Conservation (phyloP, 1,139 yeast genomes). For the Yamadazyma siamensis region DNA sequence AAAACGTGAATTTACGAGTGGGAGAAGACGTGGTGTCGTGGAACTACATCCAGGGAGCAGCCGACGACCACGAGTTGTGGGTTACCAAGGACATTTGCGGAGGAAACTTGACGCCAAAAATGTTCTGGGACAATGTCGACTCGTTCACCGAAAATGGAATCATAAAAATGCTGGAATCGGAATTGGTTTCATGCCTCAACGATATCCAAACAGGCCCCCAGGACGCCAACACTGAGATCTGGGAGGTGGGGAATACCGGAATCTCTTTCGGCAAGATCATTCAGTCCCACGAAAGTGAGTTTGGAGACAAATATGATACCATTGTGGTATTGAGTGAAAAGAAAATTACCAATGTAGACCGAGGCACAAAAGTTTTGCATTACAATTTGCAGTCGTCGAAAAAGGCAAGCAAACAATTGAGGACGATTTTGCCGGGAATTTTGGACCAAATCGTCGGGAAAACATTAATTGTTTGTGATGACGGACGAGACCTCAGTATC, state of each 20-base stretch:
- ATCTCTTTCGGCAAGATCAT: slow-evolving; percentile 28
- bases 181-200: slow-evolving; percentile 16
- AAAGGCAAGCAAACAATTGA: slow-evolving; percentile 58
- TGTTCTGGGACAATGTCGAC: slow-evolving; percentile 52
- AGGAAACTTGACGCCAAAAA: slow-evolving; percentile 45
- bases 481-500: slow-evolving; percentile 64
- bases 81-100: slow-evolving; percentile 39
- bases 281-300: slow-evolving; percentile 12
- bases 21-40: slow-evolving; percentile 15
- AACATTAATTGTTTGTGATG: slow-evolving; percentile 52
- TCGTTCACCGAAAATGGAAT: slow-evolving; percentile 28
- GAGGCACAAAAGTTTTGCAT: slow-evolving; percentile 5
- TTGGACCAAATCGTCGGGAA: slow-evolving; percentile 16
- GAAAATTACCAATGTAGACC: slow-evolving; percentile 18
- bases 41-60: slow-evolving; percentile 83
- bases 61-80: slow-evolving; percentile 93
- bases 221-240: slow-evolving; percentile 1
- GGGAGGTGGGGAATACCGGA: slow-evolving; percentile 20
- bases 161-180: slow-evolving; percentile 31
- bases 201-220: slow-evolving; percentile 4
- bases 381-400: slow-evolving; percentile 43
- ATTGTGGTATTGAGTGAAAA: slow-evolving; percentile 26
- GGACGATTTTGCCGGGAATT: slow-evolving; percentile 40
- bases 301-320: slow-evolving; percentile 7
- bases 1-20: slow-evolving; percentile 36